phyloP scores from a whole-genome alignment of 352 stramenopile genomes.

The Peronospora destructor region DNA sequence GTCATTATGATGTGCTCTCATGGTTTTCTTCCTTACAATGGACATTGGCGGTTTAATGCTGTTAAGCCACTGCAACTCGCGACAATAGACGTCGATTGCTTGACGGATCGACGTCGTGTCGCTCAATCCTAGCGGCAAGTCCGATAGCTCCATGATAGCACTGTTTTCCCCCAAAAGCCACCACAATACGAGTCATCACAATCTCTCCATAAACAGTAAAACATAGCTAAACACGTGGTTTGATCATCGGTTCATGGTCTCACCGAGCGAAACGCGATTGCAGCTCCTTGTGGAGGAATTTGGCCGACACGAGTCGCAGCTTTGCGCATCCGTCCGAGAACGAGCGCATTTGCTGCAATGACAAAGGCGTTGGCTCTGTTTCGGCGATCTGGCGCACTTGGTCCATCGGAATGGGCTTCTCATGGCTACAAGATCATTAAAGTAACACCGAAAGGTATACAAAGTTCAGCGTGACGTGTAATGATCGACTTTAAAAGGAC shows the following conservation, averaged over 20 bases:
- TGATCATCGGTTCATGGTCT: constrained; percentile 1
- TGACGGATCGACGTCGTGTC: constrained; percentile 54
- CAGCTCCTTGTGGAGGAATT: constrained; percentile 76
- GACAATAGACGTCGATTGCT: constrained; percentile 57
- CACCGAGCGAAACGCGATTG: constrained; percentile 64
- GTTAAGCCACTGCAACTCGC: constrained; percentile 47
- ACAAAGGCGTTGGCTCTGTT: constrained; percentile 56
- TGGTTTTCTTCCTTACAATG: constrained; percentile 16
- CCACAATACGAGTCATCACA: background rate
- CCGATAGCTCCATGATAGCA: constrained; percentile 66
- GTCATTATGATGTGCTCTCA: background rate
- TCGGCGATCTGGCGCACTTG: constrained; percentile 52
- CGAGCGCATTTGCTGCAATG: constrained; percentile 74
- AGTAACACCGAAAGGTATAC: constrained; percentile 12
- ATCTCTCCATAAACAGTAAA: background rate
- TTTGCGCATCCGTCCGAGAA: constrained; percentile 61
- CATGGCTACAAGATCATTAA: constrained; percentile 4
- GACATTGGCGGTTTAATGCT: constrained; percentile 36
- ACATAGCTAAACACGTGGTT: background rate
- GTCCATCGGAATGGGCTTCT: constrained; percentile 48
- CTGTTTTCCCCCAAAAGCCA: constrained; percentile 9
- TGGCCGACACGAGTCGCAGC: constrained; percentile 50
- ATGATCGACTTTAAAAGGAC: too few species aligned
- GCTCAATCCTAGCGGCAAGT: constrained; percentile 60
- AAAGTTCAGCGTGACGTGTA: background rate